Percentiles rank a stretch among this genome's conserved stretches.
phyloP scores from a whole-genome alignment of 129 eudicot genomes.

The Chrysanthemum lavandulifolium region DNA sequence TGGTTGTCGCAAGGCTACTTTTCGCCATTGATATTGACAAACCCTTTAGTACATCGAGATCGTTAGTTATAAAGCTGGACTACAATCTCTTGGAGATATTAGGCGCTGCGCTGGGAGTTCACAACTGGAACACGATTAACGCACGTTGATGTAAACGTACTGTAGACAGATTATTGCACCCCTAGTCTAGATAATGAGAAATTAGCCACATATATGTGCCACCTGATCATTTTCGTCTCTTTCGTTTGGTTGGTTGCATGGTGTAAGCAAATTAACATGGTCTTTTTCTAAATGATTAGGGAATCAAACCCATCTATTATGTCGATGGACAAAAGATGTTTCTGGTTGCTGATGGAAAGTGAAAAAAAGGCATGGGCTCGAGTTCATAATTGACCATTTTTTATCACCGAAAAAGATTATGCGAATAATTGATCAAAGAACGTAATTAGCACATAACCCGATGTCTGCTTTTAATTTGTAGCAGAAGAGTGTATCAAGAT shows the following conservation, averaged over 20 bases:
- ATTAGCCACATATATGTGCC: neutral
- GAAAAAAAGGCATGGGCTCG: conserved; percentile 10
- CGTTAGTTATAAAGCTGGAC: neutral
- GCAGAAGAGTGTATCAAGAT: conserved; percentile 19
- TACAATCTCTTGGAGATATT: too few species aligned
- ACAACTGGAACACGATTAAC: neutral
- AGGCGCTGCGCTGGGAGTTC: neutral
- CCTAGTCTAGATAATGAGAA: neutral
- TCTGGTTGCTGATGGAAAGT: conserved; percentile 13
- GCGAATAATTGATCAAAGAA: neutral
- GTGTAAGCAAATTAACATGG: neutral
- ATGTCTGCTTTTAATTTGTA: conserved; percentile 5
- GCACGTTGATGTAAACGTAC: neutral
- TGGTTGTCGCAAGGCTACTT: conserved; percentile 22
- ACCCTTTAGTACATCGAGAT: neutral
- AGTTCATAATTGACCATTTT: neutral
- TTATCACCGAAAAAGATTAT: neutral
- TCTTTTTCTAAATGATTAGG: neutral
- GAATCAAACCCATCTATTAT: neutral
- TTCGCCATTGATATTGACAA: conserved; percentile 28
- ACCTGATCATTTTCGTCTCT: conserved; percentile 6
- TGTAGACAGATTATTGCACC: neutral
- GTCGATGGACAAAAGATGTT: neutral
- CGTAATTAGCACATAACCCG: conserved; percentile 11
- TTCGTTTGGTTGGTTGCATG: conserved; percentile 3